These are phyloP conservation scores for Sarocladium strictum DNA, from an alignment of 2,329 filamentous ascomycete genomes.

Conservation along the genomic window DNA sequence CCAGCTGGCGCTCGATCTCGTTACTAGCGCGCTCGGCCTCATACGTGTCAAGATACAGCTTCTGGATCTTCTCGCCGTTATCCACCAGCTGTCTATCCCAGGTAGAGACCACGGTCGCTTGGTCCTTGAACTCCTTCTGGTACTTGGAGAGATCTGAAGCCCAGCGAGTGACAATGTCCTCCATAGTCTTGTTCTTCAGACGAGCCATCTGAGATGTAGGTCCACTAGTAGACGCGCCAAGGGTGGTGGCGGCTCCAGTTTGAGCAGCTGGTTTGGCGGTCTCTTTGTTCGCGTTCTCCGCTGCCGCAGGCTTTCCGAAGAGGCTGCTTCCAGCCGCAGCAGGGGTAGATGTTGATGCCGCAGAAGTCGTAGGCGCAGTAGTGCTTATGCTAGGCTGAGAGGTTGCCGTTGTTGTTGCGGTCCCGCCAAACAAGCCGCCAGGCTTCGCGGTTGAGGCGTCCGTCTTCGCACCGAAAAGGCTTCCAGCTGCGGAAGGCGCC, in stretches of 20 bases:
- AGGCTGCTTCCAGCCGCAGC: slow-evolving; percentile 6
- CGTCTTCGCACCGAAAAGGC: slow-evolving; percentile 15
- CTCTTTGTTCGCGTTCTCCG: not conserved
- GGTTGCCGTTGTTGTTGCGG: slow-evolving; percentile 12
- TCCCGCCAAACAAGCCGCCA: slow-evolving; percentile 24
- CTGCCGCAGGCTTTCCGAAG: slow-evolving; percentile 12
- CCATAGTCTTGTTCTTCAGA: slow-evolving; percentile 97
- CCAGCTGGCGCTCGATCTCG: slow-evolving; percentile 89
- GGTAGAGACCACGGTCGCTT: slow-evolving; percentile 76
- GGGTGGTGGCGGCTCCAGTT: slow-evolving; percentile 23
- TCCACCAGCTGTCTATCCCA: slow-evolving; percentile 94
- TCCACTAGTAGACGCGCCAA: slow-evolving; percentile 72
- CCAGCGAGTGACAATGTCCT: slow-evolving; percentile 97
- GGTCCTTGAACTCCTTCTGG: slow-evolving; percentile 90
- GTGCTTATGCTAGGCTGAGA: slow-evolving; percentile 13
- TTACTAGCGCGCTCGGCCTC: slow-evolving; percentile 89
- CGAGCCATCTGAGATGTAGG: slow-evolving; percentile 81
- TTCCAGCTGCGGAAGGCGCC: slow-evolving; percentile 20
- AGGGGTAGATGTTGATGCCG: slow-evolving; percentile 11
- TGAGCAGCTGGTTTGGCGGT: slow-evolving; percentile 3
- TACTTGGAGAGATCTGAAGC: slow-evolving; percentile 92
- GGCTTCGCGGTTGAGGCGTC: slow-evolving; percentile 21
- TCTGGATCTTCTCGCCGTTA: slow-evolving; percentile 92
- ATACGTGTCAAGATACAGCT: slow-evolving; percentile 84
- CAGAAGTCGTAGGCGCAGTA: slow-evolving; percentile 11